Evolutionary conservation across 1,284 basidiomycete genomes (phyloP).

Genomic region (Trichosporon sp.): DNA sequence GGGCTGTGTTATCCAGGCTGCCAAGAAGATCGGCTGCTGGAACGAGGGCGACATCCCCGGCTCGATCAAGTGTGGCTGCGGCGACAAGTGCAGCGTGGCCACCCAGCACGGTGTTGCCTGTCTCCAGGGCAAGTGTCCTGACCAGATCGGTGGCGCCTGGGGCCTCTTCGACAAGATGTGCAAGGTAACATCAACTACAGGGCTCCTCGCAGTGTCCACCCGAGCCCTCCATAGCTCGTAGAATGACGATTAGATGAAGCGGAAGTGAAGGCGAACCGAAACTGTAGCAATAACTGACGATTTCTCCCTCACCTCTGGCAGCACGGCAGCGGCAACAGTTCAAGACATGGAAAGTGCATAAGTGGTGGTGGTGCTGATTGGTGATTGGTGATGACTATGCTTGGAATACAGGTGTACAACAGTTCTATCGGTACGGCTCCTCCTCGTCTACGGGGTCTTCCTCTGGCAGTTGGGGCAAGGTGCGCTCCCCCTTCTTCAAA

Average conservation of each 20-base stretch:
- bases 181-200: not conserved
- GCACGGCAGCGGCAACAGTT: not conserved
- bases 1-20: not conserved
- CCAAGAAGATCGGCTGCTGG: not conserved
- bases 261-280: not conserved
- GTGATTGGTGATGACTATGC: not conserved
- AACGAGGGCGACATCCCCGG: not conserved
- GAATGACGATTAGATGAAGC: not conserved
- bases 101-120: not conserved
- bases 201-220: not conserved
- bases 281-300: no score
- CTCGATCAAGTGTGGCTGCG: conserved; percentile 7
- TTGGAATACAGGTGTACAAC: conserved; percentile 20
- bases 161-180: conserved; percentile 7
- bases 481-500: not conserved
- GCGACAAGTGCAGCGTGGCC: not conserved
- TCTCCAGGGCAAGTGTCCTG: not conserved
- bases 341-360: not conserved
- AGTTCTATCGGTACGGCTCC: not conserved
- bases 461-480: not conserved
- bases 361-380: conserved; percentile 13
- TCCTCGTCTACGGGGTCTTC: conserved; percentile 8
- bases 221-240: not conserved
- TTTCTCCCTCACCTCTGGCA: no score
- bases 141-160: not conserved